phyloP scores from a whole-genome alignment of 345 rosid species.

The Ceriops decandra region DNA sequence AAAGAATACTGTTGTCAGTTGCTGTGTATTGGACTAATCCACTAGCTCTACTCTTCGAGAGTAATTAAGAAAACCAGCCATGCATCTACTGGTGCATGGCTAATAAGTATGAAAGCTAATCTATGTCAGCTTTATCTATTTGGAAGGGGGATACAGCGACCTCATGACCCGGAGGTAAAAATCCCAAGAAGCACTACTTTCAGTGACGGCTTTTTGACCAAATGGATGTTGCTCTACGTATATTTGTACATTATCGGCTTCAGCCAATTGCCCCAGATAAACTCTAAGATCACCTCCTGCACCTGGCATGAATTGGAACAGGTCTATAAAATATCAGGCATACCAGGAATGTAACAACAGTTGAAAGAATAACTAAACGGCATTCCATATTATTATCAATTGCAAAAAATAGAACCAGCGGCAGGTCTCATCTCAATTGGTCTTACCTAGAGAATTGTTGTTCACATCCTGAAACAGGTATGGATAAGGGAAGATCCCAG shows the following conservation, averaged over 20 bases:
- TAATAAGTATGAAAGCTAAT: too few species aligned
- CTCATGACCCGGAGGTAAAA: constrained; percentile 38
- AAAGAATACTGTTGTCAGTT: too few species aligned
- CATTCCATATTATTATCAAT: neutral
- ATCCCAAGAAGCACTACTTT: constrained; percentile 52
- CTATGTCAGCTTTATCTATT: too few species aligned
- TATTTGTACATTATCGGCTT: constrained; percentile 49
- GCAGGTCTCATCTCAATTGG: neutral
- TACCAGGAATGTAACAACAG: neutral
- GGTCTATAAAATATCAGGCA: neutral
- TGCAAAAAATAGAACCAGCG: too few species aligned
- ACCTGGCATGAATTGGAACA: constrained; percentile 38
- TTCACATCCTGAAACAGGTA: constrained; percentile 42
- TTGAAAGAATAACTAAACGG: neutral
- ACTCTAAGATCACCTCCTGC: constrained; percentile 61
- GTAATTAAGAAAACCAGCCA: too few species aligned
- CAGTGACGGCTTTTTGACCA: constrained; percentile 64
- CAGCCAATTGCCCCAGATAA: constrained; percentile 53
- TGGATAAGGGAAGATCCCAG: constrained; percentile 71
- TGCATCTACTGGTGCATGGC: too few species aligned
- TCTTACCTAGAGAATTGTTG: constrained; percentile 67
- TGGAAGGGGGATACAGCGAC: constrained; percentile 3
- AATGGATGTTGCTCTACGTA: constrained; percentile 62
- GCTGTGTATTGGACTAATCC: too few species aligned
- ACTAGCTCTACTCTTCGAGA: too few species aligned